phyloP scores from a whole-genome alignment of 495 filamentous ascomycete genomes.

The Jackrogersella multiformis region DNA sequence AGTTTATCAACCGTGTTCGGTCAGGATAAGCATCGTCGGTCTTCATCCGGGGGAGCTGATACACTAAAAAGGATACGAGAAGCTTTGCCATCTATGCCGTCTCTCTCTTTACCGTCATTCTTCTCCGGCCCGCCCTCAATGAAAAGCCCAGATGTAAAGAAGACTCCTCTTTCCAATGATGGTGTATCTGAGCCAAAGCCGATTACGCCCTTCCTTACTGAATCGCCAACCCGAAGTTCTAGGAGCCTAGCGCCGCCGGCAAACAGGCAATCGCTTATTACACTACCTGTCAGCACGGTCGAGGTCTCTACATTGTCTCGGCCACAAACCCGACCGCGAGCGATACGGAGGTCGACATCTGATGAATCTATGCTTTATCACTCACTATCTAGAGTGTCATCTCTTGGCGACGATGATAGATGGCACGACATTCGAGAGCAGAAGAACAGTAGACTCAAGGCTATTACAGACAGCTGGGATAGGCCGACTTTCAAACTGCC shows the following conservation, averaged over 20 bases:
- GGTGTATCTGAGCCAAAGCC: conserved; percentile 42
- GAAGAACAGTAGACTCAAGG: conserved; percentile 88
- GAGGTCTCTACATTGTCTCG: conserved; percentile 32
- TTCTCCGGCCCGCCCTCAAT: conserved; percentile 50
- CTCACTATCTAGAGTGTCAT: conserved; percentile 77
- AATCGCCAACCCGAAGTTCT: conserved; percentile 20
- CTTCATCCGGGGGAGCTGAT: conserved; percentile 56
- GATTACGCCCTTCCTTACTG: conserved; percentile 34
- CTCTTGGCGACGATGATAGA: conserved; percentile 84
- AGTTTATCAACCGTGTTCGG: conserved; percentile 53
- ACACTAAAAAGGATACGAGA: conserved; percentile 58
- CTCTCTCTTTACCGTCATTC: conserved; percentile 64
- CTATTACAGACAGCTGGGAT: conserved; percentile 88
- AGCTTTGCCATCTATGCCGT: conserved; percentile 61
- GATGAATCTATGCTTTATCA: conserved; percentile 77
- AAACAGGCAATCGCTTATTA: conserved; percentile 45
- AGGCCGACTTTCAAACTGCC: conserved; percentile 74
- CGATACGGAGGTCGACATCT: conserved; percentile 71
- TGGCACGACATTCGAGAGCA: conserved; percentile 81
- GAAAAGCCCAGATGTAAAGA: conserved; percentile 38
- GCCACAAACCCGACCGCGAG: conserved; percentile 39
- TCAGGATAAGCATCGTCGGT: conserved; percentile 46
- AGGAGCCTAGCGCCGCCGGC: conserved; percentile 43
- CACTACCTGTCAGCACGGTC: conserved; percentile 41
- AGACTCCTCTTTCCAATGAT: conserved; percentile 9